These are phyloP conservation scores for Hamigera avellanea DNA, from an alignment of 495 filamentous ascomycete species.

Conservation along the genomic window DNA sequence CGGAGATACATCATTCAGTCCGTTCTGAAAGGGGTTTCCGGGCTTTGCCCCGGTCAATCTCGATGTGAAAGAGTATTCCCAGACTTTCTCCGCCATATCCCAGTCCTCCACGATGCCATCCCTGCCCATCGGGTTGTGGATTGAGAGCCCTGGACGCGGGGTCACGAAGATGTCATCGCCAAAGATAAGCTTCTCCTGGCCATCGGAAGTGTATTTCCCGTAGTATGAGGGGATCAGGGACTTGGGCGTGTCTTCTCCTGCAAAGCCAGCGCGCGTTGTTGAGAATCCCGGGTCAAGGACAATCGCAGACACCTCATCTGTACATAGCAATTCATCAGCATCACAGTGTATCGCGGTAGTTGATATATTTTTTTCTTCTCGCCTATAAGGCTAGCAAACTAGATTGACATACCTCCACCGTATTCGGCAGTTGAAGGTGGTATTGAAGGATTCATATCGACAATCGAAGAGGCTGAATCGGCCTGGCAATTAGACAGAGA, in stretches of 20 bases:
- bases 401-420: constrained; percentile 57
- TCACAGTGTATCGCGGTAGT: too few species aligned
- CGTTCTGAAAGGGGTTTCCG: constrained; percentile 56
- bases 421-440: constrained; percentile 60
- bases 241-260: constrained; percentile 95
- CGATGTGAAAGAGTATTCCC: constrained; percentile 79
- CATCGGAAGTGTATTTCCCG: constrained; percentile 46
- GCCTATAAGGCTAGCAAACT: not conserved
- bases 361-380: too few species aligned
- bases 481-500: not conserved
- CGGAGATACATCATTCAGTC: constrained; percentile 52
- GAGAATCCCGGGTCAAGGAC: constrained; percentile 92
- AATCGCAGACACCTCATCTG: constrained; percentile 94
- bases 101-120: constrained; percentile 94
- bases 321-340: constrained; percentile 10
- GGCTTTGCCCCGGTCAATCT: constrained; percentile 57
- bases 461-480: not conserved
- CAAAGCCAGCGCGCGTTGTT: constrained; percentile 85
- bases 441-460: constrained; percentile 36
- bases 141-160: constrained; percentile 61
- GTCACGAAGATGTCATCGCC: constrained; percentile 81
- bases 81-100: constrained; percentile 80
- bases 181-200: constrained; percentile 52
- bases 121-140: constrained; percentile 79
- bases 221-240: constrained; percentile 84